Base-by-base conservation (phyloP, 352 stramenopile genomes). In the Globisporangium orthogonon region DNA sequence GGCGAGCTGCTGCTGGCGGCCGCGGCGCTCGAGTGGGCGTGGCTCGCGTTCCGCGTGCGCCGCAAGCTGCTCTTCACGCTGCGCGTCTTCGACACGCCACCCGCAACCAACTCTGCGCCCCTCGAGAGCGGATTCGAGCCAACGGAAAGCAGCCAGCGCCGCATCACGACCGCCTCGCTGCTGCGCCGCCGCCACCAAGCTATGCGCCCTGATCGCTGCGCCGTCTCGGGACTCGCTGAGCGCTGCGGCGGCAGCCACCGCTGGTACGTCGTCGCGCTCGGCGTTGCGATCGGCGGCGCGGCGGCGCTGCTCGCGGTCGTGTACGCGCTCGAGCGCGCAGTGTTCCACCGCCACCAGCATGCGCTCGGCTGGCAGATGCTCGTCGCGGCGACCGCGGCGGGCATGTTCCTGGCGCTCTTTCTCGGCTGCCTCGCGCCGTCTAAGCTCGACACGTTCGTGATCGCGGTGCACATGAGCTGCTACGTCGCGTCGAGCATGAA, bases 401-500 rank as follows among this genome's bases (percentile, higher is more conserved):
- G 68, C 0, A 55, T 62, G 11, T 71, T 74, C 15, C 47, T 69
- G 30, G 70, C 70, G 28, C 60, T 71, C 18, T 69, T 71, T 43
- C 64, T 61, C 54, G 70, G 72, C 30, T 79, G 67, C 18, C 48
- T 80, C 4, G 70, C 73, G 7, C 72, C 74, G 0, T 61, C 65
- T 4, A 58, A 58, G 9, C 54, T 70, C 28, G 74, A 85, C 50
- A 63, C 65, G 15, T 28, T 78, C 30, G 70, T 80, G 30, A 60
- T 82, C 15, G 44, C 65, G 15, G 59, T 83, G 35, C 76, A 80
- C 54, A 72, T 80, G 54, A 53, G 45, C n/a, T 73, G 70, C 50
- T 74, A 83, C 29, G 44, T 82, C 13, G 67, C 71, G 48, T 73
- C 70, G 17, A 74, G 65, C 54, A 67, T 85, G 63, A 80, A 85